Evolutionary conservation across 2,329 filamentous ascomycete species (phyloP), one percentile per base, ranked within the genome.

Genomic region (Acarospora socialis): DNA sequence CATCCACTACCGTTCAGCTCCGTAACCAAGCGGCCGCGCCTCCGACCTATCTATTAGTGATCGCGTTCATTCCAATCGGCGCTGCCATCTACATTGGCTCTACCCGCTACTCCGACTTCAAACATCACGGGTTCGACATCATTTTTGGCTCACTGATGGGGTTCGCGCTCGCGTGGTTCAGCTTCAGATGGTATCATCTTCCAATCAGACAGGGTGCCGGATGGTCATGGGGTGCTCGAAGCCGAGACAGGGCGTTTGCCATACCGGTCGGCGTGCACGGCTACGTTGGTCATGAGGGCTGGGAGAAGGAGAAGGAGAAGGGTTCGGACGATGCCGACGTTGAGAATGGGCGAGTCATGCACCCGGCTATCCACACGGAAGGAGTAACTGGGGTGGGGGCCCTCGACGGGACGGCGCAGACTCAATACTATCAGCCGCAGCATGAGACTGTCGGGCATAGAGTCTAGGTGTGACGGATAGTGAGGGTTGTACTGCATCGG

Each of bases 51-150:
- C 73, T 90, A 2, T 64, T 92, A 8, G 59, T 77, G 26, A 52
- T 87, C 20, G 67, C 73, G 2, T 60, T 83, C 12, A 55, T 81
- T 1, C 86, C 86, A 2, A 69, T 84, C 41, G 77, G 74, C 35
- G 61, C 71, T 1, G 78, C 84, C 4, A 69, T 84, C 40, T 93
- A 84, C 58, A 79, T 94, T 40, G 68, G 77, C n/a, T 72, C 76
- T 17, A 87, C 82, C 1, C 78, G 87, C 7, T 95, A 78, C 69
- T 84, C 77, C 37, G 77, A 94, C 53, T 92, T 77, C 59, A 74
- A 81, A 22, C 87, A 95, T 54, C 81, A 87, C 51, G 84, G 77
- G n/a, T 87, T 93, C 51, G 87, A 95, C 43, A 81, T 94, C 42
- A 57, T 94, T 2, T 82, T 80, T 40, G 87, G 87, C n/a, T 79